Evolutionary conservation across 352 stramenopile species (phyloP), one percentile per base, ranked within the genome.

Genomic region (Phytopythium ostracodes): DNA sequence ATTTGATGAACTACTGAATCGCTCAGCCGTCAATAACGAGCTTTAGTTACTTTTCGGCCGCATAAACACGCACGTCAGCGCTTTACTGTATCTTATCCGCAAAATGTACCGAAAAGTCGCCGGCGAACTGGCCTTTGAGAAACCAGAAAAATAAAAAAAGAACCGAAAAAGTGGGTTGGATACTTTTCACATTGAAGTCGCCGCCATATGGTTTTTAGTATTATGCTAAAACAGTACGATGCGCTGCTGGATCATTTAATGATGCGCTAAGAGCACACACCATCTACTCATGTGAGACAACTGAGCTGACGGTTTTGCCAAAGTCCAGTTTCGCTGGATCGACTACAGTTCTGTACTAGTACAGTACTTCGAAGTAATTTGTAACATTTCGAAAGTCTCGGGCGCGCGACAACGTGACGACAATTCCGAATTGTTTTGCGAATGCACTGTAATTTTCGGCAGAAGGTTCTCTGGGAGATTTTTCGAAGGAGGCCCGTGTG

Each of bases 91-190:
- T 57, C 51, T 46, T 42, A 25, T 57, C 31, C 53, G 15, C 49
- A 11, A 27, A 52, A 31, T 18, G n/a, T 22, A 8, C 12, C 31
- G n/a, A 56, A 56, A 56, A 10, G 52, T 36, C 31, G 22, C n/a
- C 29, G n/a, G 1, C 4, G 51, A 29, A 57, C 51, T 38, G 50
- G 47, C 46, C 46, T n/a, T n/a, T 27, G n/a, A 8, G 31, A 36
- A 56, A 42, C 20, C 35, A 51, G 44, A 51, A 51, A 29, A 51
- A 51, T 51, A n/a, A 33, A 51, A 25, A 20, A 33, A 33, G 29
- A 33, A 33, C n/a, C 22, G 42, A 8, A 33, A 33, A 33, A 8
- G 7, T 33, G 6, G 18, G 18, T 22, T 24, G n/a, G 42, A 47
- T 47, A 22, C 20, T 47, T 47, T 47, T 47, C 42, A 25, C 20